A percentile compares a stretch with the other conserved stretches of the same genome.
phyloP scores from a whole-genome alignment of 176 grass and related monocot species.

The Lolium multiflorum region DNA sequence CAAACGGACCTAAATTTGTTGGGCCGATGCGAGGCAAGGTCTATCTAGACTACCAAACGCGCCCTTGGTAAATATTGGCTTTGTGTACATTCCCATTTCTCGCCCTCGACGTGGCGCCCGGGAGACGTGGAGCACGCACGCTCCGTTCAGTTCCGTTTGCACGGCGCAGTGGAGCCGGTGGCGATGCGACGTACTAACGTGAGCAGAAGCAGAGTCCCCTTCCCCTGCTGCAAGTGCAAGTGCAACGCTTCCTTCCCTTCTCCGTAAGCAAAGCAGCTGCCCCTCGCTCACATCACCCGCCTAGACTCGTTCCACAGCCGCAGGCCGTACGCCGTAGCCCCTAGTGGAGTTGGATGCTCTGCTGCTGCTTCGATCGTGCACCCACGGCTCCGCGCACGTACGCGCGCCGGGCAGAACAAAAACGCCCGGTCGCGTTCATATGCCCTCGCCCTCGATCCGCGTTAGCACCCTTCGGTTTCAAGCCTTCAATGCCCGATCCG shows the following conservation, averaged over 20 bases:
- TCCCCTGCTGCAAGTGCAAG: conserved; percentile 1
- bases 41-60: too few species aligned
- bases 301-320: conserved; percentile 38
- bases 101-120: background rate
- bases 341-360: background rate
- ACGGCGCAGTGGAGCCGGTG: conserved; percentile 9
- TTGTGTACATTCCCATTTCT: background rate
- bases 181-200: background rate
- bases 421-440: conserved; percentile 47
- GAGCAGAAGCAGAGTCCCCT: background rate
- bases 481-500: conserved; percentile 25
- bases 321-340: background rate
- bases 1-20: too few species aligned
- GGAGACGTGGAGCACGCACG: background rate
- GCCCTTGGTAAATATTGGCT: background rate
- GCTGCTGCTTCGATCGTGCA: too few species aligned
- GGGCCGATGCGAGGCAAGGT: too few species aligned
- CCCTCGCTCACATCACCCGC: background rate
- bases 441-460: conserved; percentile 13
- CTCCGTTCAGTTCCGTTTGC: background rate
- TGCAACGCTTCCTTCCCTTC: conserved; percentile 52
- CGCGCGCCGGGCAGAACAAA: background rate
- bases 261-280: conserved; percentile 58
- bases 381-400: background rate
- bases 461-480: conserved; percentile 24